Base-by-base conservation (phyloP, 2,329 filamentous ascomycete genomes). In the Colletotrichum destructivum region DNA sequence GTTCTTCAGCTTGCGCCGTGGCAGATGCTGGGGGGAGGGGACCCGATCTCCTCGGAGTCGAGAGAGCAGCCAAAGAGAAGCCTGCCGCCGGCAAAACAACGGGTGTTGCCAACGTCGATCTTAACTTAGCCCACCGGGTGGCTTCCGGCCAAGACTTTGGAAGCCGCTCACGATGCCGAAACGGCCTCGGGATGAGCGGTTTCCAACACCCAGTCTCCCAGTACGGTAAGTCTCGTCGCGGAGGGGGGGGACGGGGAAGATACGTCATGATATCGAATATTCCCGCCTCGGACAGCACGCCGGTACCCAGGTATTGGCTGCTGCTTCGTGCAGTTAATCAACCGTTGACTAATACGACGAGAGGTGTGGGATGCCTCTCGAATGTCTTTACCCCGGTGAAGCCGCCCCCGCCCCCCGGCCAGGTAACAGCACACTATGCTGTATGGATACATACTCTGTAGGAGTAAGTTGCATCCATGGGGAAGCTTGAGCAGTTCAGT, bases 1-100 rank as follows among this genome's bases (percentile, higher is more conserved):
- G 69, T 69, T 72, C 59, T 64, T 49, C 26, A 31, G 46, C 59
- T 47, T 26, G 42, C 51, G 51, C 52, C 57, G 47, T 42, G 51
- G 7, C 42, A 54, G 55, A 38, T 62, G 40, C 65, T 55, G 26
- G 47, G 6, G 31, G 31, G 31, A 7, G 7, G 31, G 13, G 26
- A 44, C 49, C 35, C 18, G 55, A 35, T 18, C 46, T 26, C 38
- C 15, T 23, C 23, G 54, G 26, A 26, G 4, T 26, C 4, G 26
- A 26, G 40, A 15, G 16, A 1, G 38, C 26, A 47, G 26, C 40
- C 18, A 31, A 18, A 38, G 31, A 46, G n/a, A 35, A 54, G 64
- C 64, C 64, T 59, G 64, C 63, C 52, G 46, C 54, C 65, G 69
- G 65, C 47, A 64, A 59, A 69, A 64, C 59, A 26, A 61, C 69